phyloP scores from a whole-genome alignment of 106 monocot species.

The Chionographis japonica region DNA sequence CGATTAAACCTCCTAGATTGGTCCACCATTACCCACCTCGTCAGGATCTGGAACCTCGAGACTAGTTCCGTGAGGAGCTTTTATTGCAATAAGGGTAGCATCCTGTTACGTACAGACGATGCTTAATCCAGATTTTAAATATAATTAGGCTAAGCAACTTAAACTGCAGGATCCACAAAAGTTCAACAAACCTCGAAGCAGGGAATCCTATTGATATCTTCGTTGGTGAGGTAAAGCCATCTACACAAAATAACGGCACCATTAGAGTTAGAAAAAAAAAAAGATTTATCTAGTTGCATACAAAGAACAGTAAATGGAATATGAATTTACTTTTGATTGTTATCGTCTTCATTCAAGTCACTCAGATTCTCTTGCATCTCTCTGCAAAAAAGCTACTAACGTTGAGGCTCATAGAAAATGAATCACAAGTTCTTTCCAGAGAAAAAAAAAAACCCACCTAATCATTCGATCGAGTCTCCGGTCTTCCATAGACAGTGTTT shows the following conservation, averaged over 20 bases:
- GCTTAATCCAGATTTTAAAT: background rate
- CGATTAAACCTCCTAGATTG: background rate
- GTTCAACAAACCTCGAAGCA: constrained; percentile 51
- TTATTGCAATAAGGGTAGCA: constrained; percentile 72
- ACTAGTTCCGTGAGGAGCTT: constrained; percentile 92
- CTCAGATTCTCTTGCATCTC: constrained; percentile 52
- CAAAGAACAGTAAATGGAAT: background rate
- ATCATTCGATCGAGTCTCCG: constrained; percentile 49
- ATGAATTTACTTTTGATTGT: constrained; percentile 38
- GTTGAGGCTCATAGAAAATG: background rate
- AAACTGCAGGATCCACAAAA: constrained; percentile 2
- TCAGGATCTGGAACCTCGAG: constrained; percentile 91
- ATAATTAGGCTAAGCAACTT: background rate
- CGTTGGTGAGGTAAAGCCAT: constrained; percentile 67
- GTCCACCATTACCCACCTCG: constrained; percentile 33
- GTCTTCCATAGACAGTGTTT: constrained; percentile 41
- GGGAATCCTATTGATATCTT: constrained; percentile 64
- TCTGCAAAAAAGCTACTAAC: constrained; percentile 34
- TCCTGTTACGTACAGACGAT: constrained; percentile 32
- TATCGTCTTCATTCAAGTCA: constrained; percentile 32
- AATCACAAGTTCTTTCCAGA: background rate
- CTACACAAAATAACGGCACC: constrained; percentile 21
- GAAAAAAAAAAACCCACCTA: constrained; percentile 36
- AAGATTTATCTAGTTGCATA: background rate
- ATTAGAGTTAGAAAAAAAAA: background rate